phyloP scores from a whole-genome alignment of 306 rosid species.

The Vicia sativa region DNA sequence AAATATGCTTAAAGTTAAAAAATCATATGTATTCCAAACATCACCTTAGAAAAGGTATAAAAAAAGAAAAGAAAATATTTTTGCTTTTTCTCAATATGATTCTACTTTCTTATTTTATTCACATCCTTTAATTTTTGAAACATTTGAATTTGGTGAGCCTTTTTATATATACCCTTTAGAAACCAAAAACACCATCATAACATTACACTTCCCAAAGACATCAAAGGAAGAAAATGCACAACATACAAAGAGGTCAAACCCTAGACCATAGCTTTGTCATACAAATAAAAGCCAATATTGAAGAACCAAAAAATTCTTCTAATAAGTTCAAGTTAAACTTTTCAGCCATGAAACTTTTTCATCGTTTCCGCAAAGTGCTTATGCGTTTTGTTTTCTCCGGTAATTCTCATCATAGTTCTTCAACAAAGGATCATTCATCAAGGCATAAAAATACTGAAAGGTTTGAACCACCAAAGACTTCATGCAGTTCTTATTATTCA shows the following conservation, averaged over 20 bases:
- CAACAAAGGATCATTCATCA: slow-evolving; percentile 22
- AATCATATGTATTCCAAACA: too few species aligned
- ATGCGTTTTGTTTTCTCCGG: slow-evolving; percentile 53
- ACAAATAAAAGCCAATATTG: slow-evolving; percentile 29
- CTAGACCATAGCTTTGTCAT: slow-evolving; percentile 43
- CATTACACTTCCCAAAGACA: slow-evolving; percentile 71
- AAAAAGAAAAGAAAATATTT: too few species aligned
- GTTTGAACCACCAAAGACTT: slow-evolving; percentile 86
- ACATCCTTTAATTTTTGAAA: background rate
- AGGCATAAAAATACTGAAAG: slow-evolving; percentile 50
- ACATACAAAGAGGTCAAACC: slow-evolving; percentile 37
- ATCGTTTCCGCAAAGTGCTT: slow-evolving; percentile 68
- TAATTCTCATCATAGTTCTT: background rate
- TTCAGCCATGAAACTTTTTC: slow-evolving; percentile 75
- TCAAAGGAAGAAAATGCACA: slow-evolving; percentile 61
- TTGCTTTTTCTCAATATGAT: too few species aligned
- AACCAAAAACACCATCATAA: slow-evolving; percentile 67
- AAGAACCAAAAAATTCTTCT: background rate
- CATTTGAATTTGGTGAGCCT: slow-evolving; percentile 34
- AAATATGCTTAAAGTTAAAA: too few species aligned
- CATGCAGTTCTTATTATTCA: slow-evolving; percentile 80
- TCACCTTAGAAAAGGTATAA: too few species aligned
- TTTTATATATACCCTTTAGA: slow-evolving; percentile 39
- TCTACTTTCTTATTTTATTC: background rate
- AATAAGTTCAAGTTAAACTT: slow-evolving; percentile 41